Base-by-base conservation (phyloP, 1,284 basidiomycete species). In the Fistulinella staudtii region DNA sequence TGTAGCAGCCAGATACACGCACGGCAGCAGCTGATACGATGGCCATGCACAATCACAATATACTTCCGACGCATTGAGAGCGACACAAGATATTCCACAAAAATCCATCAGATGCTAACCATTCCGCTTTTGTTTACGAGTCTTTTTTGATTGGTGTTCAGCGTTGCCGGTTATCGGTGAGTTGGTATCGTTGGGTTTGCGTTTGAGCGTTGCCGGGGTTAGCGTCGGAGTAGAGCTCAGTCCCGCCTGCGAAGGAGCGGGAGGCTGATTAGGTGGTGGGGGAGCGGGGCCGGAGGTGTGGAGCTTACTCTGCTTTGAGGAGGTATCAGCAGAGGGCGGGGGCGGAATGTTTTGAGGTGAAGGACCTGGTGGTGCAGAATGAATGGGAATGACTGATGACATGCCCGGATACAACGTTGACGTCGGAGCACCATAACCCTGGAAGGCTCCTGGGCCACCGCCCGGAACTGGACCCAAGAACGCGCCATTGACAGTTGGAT, bases 121-220 rank as follows among this genome's bases (percentile, higher is more conserved):
- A 31, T 64, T 63, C 53, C 64, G 64, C 47, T 53, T 67, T 51
- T 36, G 61, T 72, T 71, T 63, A 50, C 81, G 74, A 29, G 72
- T 61, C 50, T 76, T 75, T 66, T 85, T 55, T 30, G 68, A 58
- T 17, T 73, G 72, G 45, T 69, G 67, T 46, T 75, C 76, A 44
- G 67, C 58, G 39, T 66, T 69, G 35, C 69, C 65, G 36, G 72
- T 71, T 23, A 74, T 73, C 27, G 81, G 77, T 22, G 80, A 76
- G 22, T 73, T 68, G 28, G 72, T 65, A 43, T 79, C 77, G 29
- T 66, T 68, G 52, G 73, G 70, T 46, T 85, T 87, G 50, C 85
- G 75, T 67, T 88, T 88, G 55, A 85, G 65, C 34, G 77, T 71
- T 43, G 80, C 70, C 56, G 69, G 66, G 30, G 73, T 45, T 64